phyloP scores from a whole-genome alignment of 2,329 filamentous ascomycete genomes.

The Penicillium sp. region DNA sequence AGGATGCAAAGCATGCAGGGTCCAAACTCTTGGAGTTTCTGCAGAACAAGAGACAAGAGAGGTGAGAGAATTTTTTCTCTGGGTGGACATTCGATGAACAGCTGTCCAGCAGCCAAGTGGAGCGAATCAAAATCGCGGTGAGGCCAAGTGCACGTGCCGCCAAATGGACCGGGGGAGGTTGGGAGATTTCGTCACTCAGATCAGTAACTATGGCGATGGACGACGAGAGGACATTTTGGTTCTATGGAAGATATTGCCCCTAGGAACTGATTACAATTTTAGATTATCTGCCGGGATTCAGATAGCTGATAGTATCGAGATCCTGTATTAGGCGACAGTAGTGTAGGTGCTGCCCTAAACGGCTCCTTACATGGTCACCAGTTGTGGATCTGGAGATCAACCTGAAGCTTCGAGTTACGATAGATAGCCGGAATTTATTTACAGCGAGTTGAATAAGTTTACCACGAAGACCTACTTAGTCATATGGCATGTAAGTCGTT shows the following conservation, averaged over 20 bases:
- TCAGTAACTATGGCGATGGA: too few relatives aligned
- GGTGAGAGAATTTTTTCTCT: conserved; percentile 9
- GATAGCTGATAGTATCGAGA: not conserved
- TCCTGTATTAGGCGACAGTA: not conserved
- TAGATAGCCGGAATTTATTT: not conserved
- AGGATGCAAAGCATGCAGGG: conserved; percentile 6
- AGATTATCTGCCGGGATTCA: too few relatives aligned
- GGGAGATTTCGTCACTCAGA: conserved; percentile 7
- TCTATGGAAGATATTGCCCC: not conserved
- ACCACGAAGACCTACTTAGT: too few relatives aligned
- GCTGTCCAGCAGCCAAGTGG: conserved; percentile 24
- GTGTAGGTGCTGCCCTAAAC: not conserved
- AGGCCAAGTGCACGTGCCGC: conserved; percentile 29
- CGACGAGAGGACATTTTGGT: too few relatives aligned
- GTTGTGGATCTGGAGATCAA: too few relatives aligned
- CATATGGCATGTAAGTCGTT: too few relatives aligned
- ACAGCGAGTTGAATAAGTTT: too few relatives aligned
- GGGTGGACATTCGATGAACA: conserved; percentile 23
- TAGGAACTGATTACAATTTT: too few relatives aligned
- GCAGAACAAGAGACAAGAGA: conserved; percentile 13
- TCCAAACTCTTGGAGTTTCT: not conserved
- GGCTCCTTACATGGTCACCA: not conserved
- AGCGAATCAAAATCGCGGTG: conserved; percentile 36
- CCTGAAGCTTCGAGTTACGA: not conserved
- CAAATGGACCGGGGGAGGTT: conserved; percentile 9